Evolutionary conservation across 805 yeast species (phyloP).

Genomic region (Jamesozyma lodderae): DNA sequence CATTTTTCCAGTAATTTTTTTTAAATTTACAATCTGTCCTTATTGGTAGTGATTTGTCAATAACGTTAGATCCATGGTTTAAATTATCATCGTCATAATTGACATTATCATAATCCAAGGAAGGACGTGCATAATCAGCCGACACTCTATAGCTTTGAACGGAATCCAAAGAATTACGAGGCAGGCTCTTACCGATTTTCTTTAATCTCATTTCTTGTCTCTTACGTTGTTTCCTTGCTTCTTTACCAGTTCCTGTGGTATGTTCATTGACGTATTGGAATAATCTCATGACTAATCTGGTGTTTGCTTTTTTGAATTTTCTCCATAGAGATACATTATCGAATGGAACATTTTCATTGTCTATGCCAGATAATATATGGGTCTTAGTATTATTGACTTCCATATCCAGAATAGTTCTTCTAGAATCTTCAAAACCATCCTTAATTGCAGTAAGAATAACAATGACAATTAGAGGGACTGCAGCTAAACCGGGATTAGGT

Average conservation of each 20-base stretch:
- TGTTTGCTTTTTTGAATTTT: slow-evolving; percentile 48
- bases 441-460: slow-evolving; percentile 65
- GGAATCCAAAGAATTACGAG: slow-evolving; percentile 35
- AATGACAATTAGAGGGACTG: slow-evolving; percentile 74
- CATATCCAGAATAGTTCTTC: slow-evolving; percentile 62
- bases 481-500: slow-evolving; percentile 62
- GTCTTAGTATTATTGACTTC: slow-evolving; percentile 70
- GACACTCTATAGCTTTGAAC: slow-evolving; percentile 25
- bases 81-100: slow-evolving; percentile 29
- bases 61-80: slow-evolving; percentile 45
- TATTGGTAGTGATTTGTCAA: slow-evolving; percentile 47
- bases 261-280: slow-evolving; percentile 21
- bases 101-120: slow-evolving; percentile 3
- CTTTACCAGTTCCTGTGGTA: slow-evolving; percentile 31
- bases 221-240: slow-evolving; percentile 18
- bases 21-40: slow-evolving; percentile 29
- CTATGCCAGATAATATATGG: slow-evolving; percentile 48
- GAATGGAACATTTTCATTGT: slow-evolving; percentile 52
- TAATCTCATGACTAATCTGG: slow-evolving; percentile 25
- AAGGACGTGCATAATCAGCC: slow-evolving; percentile 26
- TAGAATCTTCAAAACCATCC: slow-evolving; percentile 75
- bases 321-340: slow-evolving; percentile 65
- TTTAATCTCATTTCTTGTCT: slow-evolving; percentile 5
- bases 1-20: slow-evolving; percentile 52
- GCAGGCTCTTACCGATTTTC: slow-evolving; percentile 13